Base-by-base conservation (phyloP, 192 early-diverging fungal species). In the Rhizophagus clarus region DNA sequence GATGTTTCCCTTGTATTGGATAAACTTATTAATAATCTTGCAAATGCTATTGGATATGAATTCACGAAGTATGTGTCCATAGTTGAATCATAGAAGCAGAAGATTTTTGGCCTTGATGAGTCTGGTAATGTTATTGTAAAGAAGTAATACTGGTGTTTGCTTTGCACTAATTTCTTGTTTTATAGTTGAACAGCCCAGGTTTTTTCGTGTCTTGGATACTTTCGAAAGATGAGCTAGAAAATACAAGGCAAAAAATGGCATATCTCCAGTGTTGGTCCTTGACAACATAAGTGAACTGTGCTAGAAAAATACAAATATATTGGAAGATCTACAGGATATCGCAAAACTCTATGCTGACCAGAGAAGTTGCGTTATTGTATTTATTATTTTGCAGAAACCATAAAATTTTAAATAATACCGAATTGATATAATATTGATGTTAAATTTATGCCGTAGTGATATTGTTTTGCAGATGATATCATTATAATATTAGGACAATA, bases 191-290 rank as follows among this genome's bases (percentile, higher is more conserved):
- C 12, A 42, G 29, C 6, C 63, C 34, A 79, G 29, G 37, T 31
- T 79, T 17, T 32, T 12, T 79, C 77, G 67, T 70, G 66, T 68
- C 51, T 0, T 40, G 15, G 5, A 70, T 32, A 67, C 32, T 24
- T 79, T 79, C 28, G 66, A 70, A 14, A 66, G 66, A 45, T 42
- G 45, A 47, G 66, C 77, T 42, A 51, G 66, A 71, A 51, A 66
- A 42, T 79, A 79, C 77, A 70, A 79, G 66, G 37, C 32, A 66
- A 79, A 63, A 2, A 66, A 79, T 67, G 20, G 62, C 77, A 79
- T 69, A 49, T 64, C 77, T 40, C 77, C 77, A 66, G 37, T 79
- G 2, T 66, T 79, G 34, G 69, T 79, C 61, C 64, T 79, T 1
- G 37, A 79, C 29, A 68, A 79, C 40, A 79, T 79, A 69, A 79